These are phyloP conservation scores for Globisporangium uncinulatum DNA, from an alignment of 352 stramenopile species.

Conservation along the genomic window DNA sequence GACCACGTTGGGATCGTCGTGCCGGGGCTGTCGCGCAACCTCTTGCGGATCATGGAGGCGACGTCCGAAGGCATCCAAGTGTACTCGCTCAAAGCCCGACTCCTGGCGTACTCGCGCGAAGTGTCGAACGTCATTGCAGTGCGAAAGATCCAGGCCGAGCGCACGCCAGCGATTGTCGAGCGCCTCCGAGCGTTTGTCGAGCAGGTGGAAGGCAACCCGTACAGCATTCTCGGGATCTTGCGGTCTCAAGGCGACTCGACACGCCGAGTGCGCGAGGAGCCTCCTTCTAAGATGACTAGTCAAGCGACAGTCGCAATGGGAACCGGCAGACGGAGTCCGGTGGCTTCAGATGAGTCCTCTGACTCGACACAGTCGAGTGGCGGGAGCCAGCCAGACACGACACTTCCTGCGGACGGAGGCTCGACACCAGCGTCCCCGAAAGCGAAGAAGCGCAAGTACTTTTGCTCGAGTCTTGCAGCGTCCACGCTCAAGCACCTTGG, in stretches of 20 bases:
- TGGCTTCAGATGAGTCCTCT: not conserved
- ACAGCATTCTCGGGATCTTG: constrained; percentile 79
- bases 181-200: constrained; percentile 50
- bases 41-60: constrained; percentile 75
- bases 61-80: constrained; percentile 77
- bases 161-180: constrained; percentile 34
- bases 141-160: constrained; percentile 38
- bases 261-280: constrained; percentile 9
- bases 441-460: constrained; percentile 67
- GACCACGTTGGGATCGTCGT: constrained; percentile 82
- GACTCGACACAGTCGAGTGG: not conserved
- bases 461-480: constrained; percentile 79
- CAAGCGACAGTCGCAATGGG: not conserved
- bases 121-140: constrained; percentile 81
- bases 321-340: not conserved
- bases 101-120: constrained; percentile 77
- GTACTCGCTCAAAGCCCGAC: constrained; percentile 66
- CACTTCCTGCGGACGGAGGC: not conserved
- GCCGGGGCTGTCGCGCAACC: constrained; percentile 42
- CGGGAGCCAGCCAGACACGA: not conserved
- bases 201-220: constrained; percentile 73
- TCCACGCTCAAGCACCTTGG: constrained; percentile 74
- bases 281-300: not conserved
- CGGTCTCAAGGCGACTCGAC: constrained; percentile 48
- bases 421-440: not conserved